Base-by-base conservation (phyloP, 2,329 filamentous ascomycete species). In the Epichloe typhina region DNA sequence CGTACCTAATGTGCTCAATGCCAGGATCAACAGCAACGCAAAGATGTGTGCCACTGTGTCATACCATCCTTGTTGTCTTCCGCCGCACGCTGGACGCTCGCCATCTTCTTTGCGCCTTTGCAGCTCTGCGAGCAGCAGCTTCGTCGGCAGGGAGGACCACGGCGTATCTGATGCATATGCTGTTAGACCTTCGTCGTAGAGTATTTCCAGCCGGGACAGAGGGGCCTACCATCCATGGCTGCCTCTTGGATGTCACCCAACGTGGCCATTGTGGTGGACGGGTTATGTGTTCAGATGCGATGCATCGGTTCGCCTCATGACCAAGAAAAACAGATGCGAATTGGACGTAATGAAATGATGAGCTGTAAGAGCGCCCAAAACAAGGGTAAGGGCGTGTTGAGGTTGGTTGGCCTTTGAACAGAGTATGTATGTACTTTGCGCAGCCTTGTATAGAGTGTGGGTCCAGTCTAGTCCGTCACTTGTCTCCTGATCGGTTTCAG, bases 11-110 rank as follows among this genome's bases (percentile, higher is more conserved):
- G 76, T 79, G 66, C 80, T 83, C 50, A 86, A 63, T 0, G 67
- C 61, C 49, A 87, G 69, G 51, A 87, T 85, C 39, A 87, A 67
- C 52, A 85, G 70, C 51, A 88, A 66, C 42, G 84, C 84, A 59
- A 81, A 77, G 47, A 87, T 76, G 62, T 88, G 84, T 41, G 82
- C 69, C 2, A 76, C 69, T 0, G 80, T 84, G 56, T 87, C 82
- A 65, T 88, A 88, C 56, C 67, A 65, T 23, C 76, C 77, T 52
- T 66, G 66, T 49, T 73, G 67, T 46, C 70, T 70, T 4, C 73
- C 74, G 37, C 78, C 78, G 57, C 78, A 82, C 35, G 66, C 62
- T 5, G 77, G 77, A 52, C 69, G 71, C 37, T 69, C 59, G 35
- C 62, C 66, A 47, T 65, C 62, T 8, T 65, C 59, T 51, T 71